A percentile compares a stretch with the other conserved stretches of the same genome.
phyloP scores from a whole-genome alignment of 345 rosid species.

The Citrus inodora region DNA sequence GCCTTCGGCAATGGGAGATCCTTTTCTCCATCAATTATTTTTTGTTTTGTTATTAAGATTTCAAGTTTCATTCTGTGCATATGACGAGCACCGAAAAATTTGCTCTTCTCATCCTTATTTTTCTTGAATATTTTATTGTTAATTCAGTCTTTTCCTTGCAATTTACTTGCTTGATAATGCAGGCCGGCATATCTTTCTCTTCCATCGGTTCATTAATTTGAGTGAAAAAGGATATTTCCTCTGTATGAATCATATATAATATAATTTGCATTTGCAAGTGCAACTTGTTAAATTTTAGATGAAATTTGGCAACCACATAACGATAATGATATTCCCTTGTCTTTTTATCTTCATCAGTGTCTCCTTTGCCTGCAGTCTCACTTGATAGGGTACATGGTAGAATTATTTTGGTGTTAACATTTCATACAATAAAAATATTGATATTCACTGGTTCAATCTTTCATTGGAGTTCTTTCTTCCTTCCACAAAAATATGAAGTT shows the following conservation, averaged over 20 bases:
- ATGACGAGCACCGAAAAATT: background rate
- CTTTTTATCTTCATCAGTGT: too few species aligned
- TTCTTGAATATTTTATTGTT: background rate
- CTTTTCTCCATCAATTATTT: background rate
- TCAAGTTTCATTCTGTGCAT: background rate
- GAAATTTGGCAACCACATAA: too few species aligned
- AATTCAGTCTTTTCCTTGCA: background rate
- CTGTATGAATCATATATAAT: too few species aligned
- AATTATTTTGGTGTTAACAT: background rate
- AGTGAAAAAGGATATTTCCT: too few species aligned
- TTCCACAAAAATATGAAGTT: too few species aligned
- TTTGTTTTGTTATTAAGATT: background rate
- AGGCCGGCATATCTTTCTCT: too few species aligned
- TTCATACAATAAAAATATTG: background rate
- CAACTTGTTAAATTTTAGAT: too few species aligned
- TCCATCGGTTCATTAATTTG: too few species aligned
- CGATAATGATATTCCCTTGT: too few species aligned
- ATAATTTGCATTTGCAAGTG: too few species aligned
- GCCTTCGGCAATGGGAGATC: background rate
- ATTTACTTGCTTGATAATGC: background rate
- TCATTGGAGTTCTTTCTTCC: too few species aligned
- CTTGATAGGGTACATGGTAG: background rate
- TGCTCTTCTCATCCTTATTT: background rate
- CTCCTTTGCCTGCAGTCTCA: background rate
- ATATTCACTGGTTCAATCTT: too few species aligned